Base-by-base conservation (phyloP, 1,284 basidiomycete genomes). In the Cutaneotrichosporon cutaneum region DNA sequence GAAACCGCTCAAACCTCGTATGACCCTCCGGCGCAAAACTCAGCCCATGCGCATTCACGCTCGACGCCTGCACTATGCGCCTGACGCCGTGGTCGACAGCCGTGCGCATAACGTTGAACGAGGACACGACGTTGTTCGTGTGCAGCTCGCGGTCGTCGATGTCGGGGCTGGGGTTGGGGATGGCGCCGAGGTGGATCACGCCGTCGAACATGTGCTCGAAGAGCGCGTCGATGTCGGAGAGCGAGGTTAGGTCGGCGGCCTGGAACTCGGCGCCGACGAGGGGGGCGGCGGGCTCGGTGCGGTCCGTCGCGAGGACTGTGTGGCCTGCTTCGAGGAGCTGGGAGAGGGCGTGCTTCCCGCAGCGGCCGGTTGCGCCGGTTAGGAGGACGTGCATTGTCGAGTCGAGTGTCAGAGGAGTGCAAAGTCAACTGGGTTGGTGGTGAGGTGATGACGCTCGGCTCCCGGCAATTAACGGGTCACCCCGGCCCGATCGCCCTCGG, bases 141-240 rank as follows among this genome's bases (percentile, higher is more conserved):
- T 80, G 78, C 18, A 75, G 66, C n/a, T 65, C 56, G 16, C 74
- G 59, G 11, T 72, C 61, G 54, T 77, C 73, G 22, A 61, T 53
- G 44, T 60, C 62, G 2, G 55, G 54, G 14, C 65, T 51, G 7
- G 79, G 78, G 50, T 70, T 59, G 0, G 78, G 76, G 21, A 76
- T 75, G 3, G 77, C 77, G 14, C 73, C 77, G 16, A 80, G 66
- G 61, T 81, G 80, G 30, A 81, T 72, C 10, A 80, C 70, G 16
- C 70, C 78, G 56, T 78, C 73, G 56, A 70, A 62, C 27, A 24
- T 44, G 39, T 24, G 39, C 14, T 21, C n/a, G 48, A 77, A 68
- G 7, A 74, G 62, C 11, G 53, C 56, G 27, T 75, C 69, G 22
- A 74, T 64, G 22, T 61, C 65, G 16, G 58, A 35, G 53, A 71